These are phyloP conservation scores for Curvularia eragrostidis DNA, from an alignment of 2,329 filamentous ascomycete species.

Conservation along the genomic window DNA sequence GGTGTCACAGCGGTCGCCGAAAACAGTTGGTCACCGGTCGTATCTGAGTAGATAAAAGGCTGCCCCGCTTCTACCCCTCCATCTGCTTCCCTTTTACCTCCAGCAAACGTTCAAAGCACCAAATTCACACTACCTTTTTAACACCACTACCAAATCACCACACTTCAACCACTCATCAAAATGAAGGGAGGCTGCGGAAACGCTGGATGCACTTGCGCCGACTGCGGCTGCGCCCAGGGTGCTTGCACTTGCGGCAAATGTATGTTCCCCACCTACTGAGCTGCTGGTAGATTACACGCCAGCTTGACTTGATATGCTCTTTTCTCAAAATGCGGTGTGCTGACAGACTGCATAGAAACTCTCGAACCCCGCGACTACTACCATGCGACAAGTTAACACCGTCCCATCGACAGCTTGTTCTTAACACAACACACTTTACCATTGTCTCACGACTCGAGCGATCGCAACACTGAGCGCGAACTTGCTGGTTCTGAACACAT, in stretches of 20 bases:
- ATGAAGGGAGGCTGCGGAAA: conserved; percentile 47
- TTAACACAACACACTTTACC: neutral
- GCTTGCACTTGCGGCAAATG: conserved; percentile 41
- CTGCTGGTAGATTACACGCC: neutral
- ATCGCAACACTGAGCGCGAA: neutral
- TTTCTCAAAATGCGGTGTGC: neutral
- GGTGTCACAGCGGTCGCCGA: conserved; percentile 20
- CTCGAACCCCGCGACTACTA: neutral
- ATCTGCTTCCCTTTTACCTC: conserved; percentile 8
- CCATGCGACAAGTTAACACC: conserved; percentile 7
- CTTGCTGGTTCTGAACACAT: neutral
- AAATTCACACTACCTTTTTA: conserved; percentile 8
- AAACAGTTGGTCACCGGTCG: conserved; percentile 19
- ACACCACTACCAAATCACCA: conserved; percentile 13
- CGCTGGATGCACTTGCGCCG: conserved; percentile 44
- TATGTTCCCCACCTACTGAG: conserved; percentile 6
- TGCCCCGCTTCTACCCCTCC: conserved; percentile 25
- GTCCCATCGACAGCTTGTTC: neutral
- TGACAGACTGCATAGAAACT: conserved; percentile 3
- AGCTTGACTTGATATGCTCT: neutral
- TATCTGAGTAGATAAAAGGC: conserved; percentile 22
- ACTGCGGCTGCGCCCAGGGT: conserved; percentile 43
- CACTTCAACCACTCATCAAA: conserved; percentile 24
- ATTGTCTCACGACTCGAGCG: neutral
- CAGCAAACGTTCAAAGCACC: conserved; percentile 20